Evolutionary conservation across 805 yeast genomes (phyloP), one percentile per base, ranked within the genome.

Genomic region (Pichia occidentalis): DNA sequence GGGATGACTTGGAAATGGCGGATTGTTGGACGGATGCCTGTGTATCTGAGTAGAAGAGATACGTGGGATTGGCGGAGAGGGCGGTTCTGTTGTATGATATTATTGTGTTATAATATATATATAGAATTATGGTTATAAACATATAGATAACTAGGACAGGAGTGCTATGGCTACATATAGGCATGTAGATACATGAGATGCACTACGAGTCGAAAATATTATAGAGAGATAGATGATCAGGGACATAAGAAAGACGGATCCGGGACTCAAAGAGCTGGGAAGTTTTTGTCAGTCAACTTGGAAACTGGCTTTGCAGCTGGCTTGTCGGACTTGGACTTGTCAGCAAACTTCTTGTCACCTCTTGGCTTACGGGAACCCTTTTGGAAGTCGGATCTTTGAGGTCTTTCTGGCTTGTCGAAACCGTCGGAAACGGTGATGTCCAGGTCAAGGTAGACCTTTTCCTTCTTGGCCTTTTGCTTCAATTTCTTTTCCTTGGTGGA

Each of bases 391-490:
- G 40, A 40, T 49, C 55, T 61, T 54, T 52, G 63, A 45, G 42
- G 62, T 43, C 46, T 60, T 43, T 57, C 60, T 18, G 44, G 43
- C 23, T 30, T 41, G 21, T 39, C 43, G 21, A 25, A 36, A 68
- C 51, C 69, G 54, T 79, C 87, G 52, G 81, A 70, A 60, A 81
- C 82, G 46, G 73, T 65, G 45, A 88, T 83, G 53, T 77, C 78
- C 53, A 85, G 70, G 50, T 85, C 90, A 59, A 87, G 70, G 60
- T 70, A 66, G 57, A 68, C 73, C 81, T 86, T 86, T 65, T 82
- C 82, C 78, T 88, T 88, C 63, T 70, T 73, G 48, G 79, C 71
- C 76, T 86, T 87, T 59, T 71, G 57, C 68, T 76, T 81, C 56
- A 67, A 54, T 63, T 73, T 73, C 80, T 86, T 86, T 60, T 68